Evolutionary conservation across 2,329 filamentous ascomycete genomes (phyloP).

Genomic region (Didymella lethalis): DNA sequence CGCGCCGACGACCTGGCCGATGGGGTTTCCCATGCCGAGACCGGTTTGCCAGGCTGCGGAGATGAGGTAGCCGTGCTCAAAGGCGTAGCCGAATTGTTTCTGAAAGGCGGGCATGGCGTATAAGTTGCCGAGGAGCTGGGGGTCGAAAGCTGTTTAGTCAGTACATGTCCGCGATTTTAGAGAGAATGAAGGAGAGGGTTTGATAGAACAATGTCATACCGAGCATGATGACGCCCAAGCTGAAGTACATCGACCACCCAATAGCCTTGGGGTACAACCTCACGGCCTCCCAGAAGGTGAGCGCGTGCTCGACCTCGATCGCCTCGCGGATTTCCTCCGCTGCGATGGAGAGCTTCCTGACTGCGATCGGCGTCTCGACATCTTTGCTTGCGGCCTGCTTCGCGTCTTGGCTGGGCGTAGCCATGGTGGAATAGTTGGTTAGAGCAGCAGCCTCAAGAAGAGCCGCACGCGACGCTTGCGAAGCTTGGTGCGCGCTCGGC

Average conservation of each 20-base stretch:
- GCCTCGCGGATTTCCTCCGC: constrained; percentile 46
- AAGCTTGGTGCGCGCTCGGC: constrained; percentile 14
- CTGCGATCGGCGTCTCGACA: constrained; percentile 9
- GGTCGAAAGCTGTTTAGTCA: constrained; percentile 61
- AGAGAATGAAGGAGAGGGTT: background rate
- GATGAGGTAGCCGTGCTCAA: constrained; percentile 42
- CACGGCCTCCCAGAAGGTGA: constrained; percentile 50
- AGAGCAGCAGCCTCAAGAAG: constrained; percentile 1
- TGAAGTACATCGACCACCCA: constrained; percentile 67
- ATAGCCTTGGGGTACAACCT: constrained; percentile 57
- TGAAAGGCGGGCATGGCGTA: constrained; percentile 67
- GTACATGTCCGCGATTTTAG: background rate
- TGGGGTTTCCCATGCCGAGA: constrained; percentile 60
- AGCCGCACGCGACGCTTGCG: constrained; percentile 7
- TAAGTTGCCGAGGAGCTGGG: constrained; percentile 69
- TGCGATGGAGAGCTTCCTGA: constrained; percentile 17
- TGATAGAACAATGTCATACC: constrained; percentile 35
- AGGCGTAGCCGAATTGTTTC: constrained; percentile 61
- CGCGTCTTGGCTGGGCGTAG: background rate
- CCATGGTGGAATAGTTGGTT: constrained; percentile 7
- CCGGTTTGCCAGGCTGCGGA: constrained; percentile 52
- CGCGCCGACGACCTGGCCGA: constrained; percentile 66
- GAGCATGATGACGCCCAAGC: constrained; percentile 67
- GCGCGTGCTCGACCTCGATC: constrained; percentile 46
- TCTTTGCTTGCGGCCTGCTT: constrained; percentile 2